phyloP scores from a whole-genome alignment of 345 rosid genomes.

The Syzygium grande region DNA sequence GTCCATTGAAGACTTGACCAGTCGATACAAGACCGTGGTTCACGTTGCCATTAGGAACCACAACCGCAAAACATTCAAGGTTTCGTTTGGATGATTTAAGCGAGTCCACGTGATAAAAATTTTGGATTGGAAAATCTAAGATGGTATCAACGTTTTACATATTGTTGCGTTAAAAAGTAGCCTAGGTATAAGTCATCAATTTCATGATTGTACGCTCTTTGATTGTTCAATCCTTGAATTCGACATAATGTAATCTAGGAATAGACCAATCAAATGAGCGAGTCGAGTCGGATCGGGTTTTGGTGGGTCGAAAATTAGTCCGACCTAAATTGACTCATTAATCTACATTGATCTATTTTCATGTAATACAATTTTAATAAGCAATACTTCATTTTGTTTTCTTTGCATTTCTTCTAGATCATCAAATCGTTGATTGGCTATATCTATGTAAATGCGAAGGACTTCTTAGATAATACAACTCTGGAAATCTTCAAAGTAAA shows the following conservation, averaged over 20 bases:
- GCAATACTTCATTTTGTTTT: neutral
- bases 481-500: neutral
- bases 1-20: neutral
- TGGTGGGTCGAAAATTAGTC: fast-evolving
- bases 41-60: neutral
- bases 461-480: neutral
- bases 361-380: neutral
- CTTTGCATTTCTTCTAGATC: neutral
- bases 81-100: neutral
- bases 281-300: neutral
- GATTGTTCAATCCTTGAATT: neutral
- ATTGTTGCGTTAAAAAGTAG: neutral
- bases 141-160: neutral
- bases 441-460: neutral
- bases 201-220: neutral
- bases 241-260: neutral
- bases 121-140: neutral
- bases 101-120: neutral
- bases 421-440: neutral
- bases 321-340: neutral
- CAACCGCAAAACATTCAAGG: neutral
- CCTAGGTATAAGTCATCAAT: neutral
- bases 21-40: neutral
- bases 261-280: neutral
- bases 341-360: neutral